These are phyloP conservation scores for Neurospora discreta DNA, from an alignment of 495 filamentous ascomycete species.

Conservation along the genomic window DNA sequence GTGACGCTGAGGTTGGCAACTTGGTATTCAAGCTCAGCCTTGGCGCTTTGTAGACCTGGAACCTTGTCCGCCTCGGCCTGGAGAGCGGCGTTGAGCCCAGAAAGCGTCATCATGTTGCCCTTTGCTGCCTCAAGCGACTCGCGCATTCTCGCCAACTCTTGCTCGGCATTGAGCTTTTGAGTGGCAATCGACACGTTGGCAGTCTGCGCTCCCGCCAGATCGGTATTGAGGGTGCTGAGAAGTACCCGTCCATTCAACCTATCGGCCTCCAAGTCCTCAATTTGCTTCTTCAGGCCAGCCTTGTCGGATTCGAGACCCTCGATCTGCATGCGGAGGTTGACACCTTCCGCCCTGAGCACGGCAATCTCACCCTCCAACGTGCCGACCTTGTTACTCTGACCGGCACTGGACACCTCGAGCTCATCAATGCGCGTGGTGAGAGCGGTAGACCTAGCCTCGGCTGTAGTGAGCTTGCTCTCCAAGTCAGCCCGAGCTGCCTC, in stretches of 20 bases:
- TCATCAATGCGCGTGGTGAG: conserved; percentile 13
- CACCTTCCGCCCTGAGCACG: conserved; percentile 8
- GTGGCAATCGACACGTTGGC: conserved; percentile 22
- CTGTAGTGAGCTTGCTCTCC: conserved; percentile 12
- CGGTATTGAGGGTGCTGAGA: conserved; percentile 19
- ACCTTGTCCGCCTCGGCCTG: conserved; percentile 21
- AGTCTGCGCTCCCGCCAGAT: conserved; percentile 20
- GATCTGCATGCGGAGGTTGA: conserved; percentile 14
- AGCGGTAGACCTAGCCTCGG: conserved; percentile 13
- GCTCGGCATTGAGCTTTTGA: conserved; percentile 19
- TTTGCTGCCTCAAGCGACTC: conserved; percentile 13
- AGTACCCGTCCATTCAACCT: conserved; percentile 10
- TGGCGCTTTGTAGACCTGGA: conserved; percentile 3
- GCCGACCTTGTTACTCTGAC: conserved; percentile 12
- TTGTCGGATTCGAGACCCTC: conserved; percentile 27
- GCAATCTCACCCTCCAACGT: conserved; percentile 13
- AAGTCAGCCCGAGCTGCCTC: conserved; percentile 27
- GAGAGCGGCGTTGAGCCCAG: conserved; percentile 18
- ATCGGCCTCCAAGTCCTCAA: conserved; percentile 14
- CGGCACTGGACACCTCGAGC: conserved; percentile 12
- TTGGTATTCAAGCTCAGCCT: conserved; percentile 14
- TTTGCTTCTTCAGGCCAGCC: conserved; percentile 21
- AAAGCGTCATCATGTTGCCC: conserved; percentile 16
- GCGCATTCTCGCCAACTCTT: conserved; percentile 11
- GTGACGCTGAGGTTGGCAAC: conserved; percentile 5